Evolutionary conservation across 495 filamentous ascomycete species (phyloP).

Genomic region (Astrothelium macrocarpum): DNA sequence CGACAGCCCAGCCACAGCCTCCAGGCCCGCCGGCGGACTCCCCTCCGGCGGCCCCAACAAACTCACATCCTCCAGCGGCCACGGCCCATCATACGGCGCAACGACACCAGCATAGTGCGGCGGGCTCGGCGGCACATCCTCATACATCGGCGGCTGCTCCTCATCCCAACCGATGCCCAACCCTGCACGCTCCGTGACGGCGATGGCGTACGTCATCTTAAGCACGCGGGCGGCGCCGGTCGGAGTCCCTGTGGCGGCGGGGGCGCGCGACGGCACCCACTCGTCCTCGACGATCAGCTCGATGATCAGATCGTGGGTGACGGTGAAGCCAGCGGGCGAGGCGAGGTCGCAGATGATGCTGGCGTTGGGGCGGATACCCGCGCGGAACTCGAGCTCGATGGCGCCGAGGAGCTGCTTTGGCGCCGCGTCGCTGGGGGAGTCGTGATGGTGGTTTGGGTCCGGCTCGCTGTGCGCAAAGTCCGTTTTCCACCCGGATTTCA

Average conservation of each 20-base stretch:
- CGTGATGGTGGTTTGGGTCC: not conserved
- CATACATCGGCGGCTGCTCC: conserved; percentile 88
- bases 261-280: conserved; percentile 62
- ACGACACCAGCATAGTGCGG: conserved; percentile 56
- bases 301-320: conserved; percentile 76
- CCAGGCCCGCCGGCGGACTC: not conserved
- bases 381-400: conserved; percentile 41
- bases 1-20: not conserved
- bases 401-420: conserved; percentile 6
- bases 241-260: conserved; percentile 47
- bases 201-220: conserved; percentile 79
- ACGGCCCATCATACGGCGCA: not conserved
- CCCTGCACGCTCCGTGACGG: conserved; percentile 73
- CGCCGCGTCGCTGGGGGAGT: not conserved
- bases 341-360: conserved; percentile 73
- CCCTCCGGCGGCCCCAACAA: not conserved
- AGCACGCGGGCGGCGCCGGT: conserved; percentile 87
- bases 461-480: conserved; percentile 45
- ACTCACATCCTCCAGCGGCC: not conserved
- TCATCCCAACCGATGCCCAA: conserved; percentile 96
- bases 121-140: conserved; percentile 83
- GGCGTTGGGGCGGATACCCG: conserved; percentile 51
- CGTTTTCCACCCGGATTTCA: conserved; percentile 92
- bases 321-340: conserved; percentile 62
- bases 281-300: conserved; percentile 95